Conservation (phyloP, 2,329 filamentous ascomycete species). For the Fusarium sp. region DNA sequence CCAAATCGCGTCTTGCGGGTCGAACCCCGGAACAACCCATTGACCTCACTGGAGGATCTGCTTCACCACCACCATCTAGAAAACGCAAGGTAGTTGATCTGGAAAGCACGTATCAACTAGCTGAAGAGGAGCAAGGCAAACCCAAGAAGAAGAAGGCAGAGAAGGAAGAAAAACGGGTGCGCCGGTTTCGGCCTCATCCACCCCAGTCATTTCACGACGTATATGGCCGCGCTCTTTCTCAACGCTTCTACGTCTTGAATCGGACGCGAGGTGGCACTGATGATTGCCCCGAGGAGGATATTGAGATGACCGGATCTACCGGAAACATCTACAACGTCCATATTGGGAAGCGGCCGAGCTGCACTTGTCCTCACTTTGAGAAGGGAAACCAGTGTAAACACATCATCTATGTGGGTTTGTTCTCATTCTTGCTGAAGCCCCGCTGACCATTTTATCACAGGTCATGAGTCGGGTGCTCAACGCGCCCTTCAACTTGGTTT, state of each 20-base stretch:
- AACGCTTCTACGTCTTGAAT: conserved; percentile 64
- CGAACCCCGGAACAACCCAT: conserved; percentile 17
- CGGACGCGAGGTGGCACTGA: conserved; percentile 55
- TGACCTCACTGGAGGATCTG: conserved; percentile 13
- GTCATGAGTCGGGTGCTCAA: conserved; percentile 73
- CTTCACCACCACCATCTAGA: conserved; percentile 9
- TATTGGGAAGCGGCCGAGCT: conserved; percentile 67
- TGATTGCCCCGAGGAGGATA: conserved; percentile 64
- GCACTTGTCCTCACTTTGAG: conserved; percentile 69
- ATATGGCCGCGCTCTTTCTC: conserved; percentile 58
- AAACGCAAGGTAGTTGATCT: conserved; percentile 37
- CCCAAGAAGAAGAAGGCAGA: conserved; percentile 23
- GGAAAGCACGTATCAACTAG: neutral
- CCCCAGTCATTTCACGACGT: conserved; percentile 56
- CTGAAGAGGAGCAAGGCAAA: neutral
- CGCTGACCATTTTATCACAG: conserved; percentile 47
- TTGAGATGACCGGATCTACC: conserved; percentile 75
- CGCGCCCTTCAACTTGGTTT: conserved; percentile 69
- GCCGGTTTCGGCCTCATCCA: conserved; percentile 53
- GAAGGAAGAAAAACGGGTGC: conserved; percentile 55
- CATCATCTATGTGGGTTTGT: conserved; percentile 67
- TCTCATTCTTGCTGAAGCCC: accelerated
- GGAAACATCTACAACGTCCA: conserved; percentile 76
- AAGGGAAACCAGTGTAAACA: conserved; percentile 77
- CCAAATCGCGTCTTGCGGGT: conserved; percentile 9